These are phyloP conservation scores for Talaromyces verruculosus DNA, from an alignment of 2,329 filamentous ascomycete species.

Conservation along the genomic window DNA sequence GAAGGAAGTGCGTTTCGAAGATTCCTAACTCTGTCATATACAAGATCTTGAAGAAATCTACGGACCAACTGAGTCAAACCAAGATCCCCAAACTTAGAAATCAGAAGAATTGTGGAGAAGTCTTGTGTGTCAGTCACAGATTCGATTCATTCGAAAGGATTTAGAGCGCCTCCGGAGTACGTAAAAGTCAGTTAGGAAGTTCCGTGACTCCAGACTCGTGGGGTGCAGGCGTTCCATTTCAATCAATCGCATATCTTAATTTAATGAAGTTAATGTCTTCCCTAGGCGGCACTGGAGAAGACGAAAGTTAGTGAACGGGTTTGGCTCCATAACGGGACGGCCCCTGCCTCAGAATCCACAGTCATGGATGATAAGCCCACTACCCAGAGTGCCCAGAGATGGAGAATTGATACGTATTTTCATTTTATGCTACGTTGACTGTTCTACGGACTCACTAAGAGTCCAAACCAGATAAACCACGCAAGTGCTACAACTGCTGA, in stretches of 20 bases:
- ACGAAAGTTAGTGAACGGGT: not conserved
- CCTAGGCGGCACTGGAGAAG: not conserved
- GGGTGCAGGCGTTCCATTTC: not conserved
- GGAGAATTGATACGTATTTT: not conserved
- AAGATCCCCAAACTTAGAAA: not conserved
- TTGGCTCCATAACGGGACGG: slow-evolving; percentile 2
- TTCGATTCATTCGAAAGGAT: not conserved
- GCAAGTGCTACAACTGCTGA: not conserved
- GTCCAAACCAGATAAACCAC: not conserved
- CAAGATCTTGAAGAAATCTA: not conserved
- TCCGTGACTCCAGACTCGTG: not conserved
- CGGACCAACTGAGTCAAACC: not conserved
- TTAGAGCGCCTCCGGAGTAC: not conserved
- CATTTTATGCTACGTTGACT: not conserved
- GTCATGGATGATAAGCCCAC: not conserved
- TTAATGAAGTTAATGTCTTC: not conserved
- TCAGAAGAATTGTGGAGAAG: not conserved
- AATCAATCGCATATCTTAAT: not conserved
- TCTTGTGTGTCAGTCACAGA: not conserved
- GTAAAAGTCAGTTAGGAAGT: not conserved
- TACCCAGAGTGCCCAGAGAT: not conserved
- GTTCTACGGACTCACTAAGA: not conserved
- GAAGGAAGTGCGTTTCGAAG: not conserved
- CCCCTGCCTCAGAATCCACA: slow-evolving; percentile 1
- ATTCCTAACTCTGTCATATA: not conserved